phyloP scores from a whole-genome alignment of 1,284 basidiomycete species.

The Cutaneotrichosporon cutaneum region DNA sequence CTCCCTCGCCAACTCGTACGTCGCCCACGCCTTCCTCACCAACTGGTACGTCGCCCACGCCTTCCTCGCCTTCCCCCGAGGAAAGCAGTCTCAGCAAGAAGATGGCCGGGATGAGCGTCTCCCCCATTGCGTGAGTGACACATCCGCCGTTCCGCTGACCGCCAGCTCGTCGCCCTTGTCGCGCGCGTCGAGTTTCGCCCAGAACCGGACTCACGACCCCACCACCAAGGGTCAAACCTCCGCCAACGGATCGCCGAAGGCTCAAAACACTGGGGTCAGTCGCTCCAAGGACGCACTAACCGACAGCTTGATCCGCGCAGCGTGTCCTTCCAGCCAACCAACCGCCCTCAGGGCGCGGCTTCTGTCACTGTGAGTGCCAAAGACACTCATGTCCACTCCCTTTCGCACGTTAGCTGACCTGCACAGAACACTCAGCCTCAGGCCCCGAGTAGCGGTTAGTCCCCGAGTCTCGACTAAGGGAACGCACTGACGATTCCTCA shows the following conservation, averaged over 20 bases:
- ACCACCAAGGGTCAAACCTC: neutral
- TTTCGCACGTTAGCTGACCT: neutral
- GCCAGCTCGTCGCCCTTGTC: neutral
- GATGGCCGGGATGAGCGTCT: neutral
- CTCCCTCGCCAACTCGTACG: neutral
- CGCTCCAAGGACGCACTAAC: neutral
- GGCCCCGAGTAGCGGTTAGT: neutral
- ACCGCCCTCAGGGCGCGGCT: neutral
- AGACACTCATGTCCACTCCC: neutral
- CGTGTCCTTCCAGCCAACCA: neutral
- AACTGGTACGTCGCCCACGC: neutral
- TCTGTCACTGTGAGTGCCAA: neutral
- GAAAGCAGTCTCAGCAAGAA: neutral
- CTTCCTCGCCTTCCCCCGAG: neutral
- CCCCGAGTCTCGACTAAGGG: neutral
- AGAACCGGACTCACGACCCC: neutral
- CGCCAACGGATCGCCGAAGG: constrained; percentile 3
- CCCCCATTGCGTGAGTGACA: neutral
- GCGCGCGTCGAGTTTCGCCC: neutral
- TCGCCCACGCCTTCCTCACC: neutral
- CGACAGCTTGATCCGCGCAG: constrained; percentile 14
- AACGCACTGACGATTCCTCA: constrained; percentile 3
- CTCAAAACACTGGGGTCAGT: neutral
- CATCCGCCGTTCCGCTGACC: neutral
- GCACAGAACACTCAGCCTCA: neutral